Base-by-base conservation (phyloP, 179 eudicot species). In the Amaranthus tricolor region DNA sequence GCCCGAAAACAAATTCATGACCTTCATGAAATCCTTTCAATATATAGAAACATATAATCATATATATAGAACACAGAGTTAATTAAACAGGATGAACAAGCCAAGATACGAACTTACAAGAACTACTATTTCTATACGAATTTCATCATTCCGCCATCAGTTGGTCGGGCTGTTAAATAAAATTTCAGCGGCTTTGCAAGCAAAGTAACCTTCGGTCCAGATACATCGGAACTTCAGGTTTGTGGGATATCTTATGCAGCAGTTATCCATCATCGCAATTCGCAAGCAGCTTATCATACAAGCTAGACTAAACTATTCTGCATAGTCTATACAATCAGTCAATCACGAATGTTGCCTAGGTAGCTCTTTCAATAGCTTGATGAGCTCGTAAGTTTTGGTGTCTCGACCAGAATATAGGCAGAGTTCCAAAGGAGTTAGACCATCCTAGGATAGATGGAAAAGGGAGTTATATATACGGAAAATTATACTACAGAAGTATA, bases 381-480 rank as follows among this genome's bases (percentile, higher is more conserved):
- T 89, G 64, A 94, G 89, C 85, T 86, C 89, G 58, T 83, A 92
- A 9, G 98, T 90, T 79, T 88, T 86, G 31, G 78, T 74, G 73
- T 92, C 89, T 77, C 79, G 80, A 77, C 98, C 97, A 76, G 82
- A 87, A 77, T 88, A 81, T 71, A 92, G 91, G 88, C 94, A 89
- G 48, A 94, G 83, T 49, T 90, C 96, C 59, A 94, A 82, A 2
- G 96, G 87, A 19, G 91, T 90, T 66, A 89, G 72, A 69, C 94
- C 93, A 74, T 92, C 97, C 98, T 94, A 90, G 50, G 47, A 55
- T 49, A 59, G 51, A 80, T 64, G 50, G 13, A 62, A 21, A 61
- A 66, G 13, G 50, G 9, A n/a, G 9, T 66, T 17, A 31, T 43
- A 49, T 17, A 31, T 31, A 31, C 40, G 40, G 40, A 9, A 64